Conservation (phyloP, 805 yeast genomes). For the Metschnikowia matae region DNA sequence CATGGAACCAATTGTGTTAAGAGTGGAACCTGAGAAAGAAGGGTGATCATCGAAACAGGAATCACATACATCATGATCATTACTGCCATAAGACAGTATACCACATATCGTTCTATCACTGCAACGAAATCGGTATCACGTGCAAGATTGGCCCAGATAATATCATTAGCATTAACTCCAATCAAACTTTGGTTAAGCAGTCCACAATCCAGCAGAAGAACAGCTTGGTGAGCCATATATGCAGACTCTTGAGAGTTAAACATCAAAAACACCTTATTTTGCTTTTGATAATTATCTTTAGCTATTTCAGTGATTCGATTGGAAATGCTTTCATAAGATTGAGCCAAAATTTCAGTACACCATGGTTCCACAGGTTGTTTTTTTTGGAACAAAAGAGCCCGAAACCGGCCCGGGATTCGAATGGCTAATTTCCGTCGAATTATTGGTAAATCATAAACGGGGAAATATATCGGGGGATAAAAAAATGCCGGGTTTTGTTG, state of each 20-base stretch:
- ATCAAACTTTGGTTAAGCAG: conserved; percentile 41
- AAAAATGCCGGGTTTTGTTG: conserved; percentile 15
- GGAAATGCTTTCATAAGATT: conserved; percentile 8
- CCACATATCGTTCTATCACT: conserved; percentile 40
- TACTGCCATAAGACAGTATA: conserved; percentile 43
- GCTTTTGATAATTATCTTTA: conserved; percentile 20
- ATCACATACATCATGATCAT: conserved; percentile 65
- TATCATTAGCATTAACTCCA: conserved; percentile 61
- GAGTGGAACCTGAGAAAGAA: conserved; percentile 70
- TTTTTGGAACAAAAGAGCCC: conserved; percentile 22
- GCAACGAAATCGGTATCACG: conserved; percentile 33
- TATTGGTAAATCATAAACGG: conserved; percentile 19
- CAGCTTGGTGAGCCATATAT: conserved; percentile 58
- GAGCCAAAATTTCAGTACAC: conserved; percentile 23
- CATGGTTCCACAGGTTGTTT: conserved; percentile 23
- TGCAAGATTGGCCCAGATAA: conserved; percentile 65
- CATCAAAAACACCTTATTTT: conserved; percentile 54
- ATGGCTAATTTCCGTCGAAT: conserved; percentile 19
- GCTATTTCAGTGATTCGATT: conserved; percentile 10
- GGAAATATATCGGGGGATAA: conserved; percentile 32
- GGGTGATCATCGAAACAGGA: conserved; percentile 78
- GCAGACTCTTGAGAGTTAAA: conserved; percentile 57
- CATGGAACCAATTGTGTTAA: conserved; percentile 59
- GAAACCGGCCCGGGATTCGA: conserved; percentile 28
- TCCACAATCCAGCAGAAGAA: conserved; percentile 41